Evolutionary conservation across 2,329 filamentous ascomycete species (phyloP), one percentile per base, ranked within the genome.

Genomic region (Penicillium sp.): DNA sequence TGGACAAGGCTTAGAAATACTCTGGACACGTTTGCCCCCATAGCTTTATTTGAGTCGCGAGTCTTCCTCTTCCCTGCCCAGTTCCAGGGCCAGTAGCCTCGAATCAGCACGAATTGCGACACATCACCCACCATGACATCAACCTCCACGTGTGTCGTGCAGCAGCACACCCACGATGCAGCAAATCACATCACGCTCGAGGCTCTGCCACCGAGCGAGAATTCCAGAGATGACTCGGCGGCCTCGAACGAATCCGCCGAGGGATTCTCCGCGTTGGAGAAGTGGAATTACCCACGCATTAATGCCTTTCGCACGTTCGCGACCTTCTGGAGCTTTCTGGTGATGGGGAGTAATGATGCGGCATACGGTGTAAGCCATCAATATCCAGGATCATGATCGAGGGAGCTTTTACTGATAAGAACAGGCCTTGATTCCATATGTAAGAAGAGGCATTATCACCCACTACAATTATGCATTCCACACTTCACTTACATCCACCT

Each of bases 341-440:
- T 85, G 1, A 82, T 85, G 70, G 86, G 86, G 0, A 80, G 83
- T 10, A 86, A 86, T 56, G 84, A 86, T 71, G 80, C 83, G 2
- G 83, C 83, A 11, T 86, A 85, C 55, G 84, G 84, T 62, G 83
- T 84, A 71, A 76, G 82, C 75, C 25, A 6, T 28, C 15, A 15
- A 6, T n/a, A 6, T 22, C 15, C 1, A 14, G 8, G 28, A 31
- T 15, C 6, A 10, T 47, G 5, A 48, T 31, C 3, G 31, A 31
- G 31, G 31, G 31, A 31, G 8, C n/a, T 4, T 17, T 12, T 25
- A 47, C 39, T 37, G 8, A 45, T 31, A 20, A 35, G 35, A n/a
- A 2, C 4, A 59, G 51, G 47, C 48, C 41, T 41, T 59, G 35
- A 59, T 47, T 15, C 55, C 28, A 20, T 47, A 43, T 10, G 52